Base-by-base conservation (phyloP, 306 rosid genomes). In the Lathyrus oleraceus region DNA sequence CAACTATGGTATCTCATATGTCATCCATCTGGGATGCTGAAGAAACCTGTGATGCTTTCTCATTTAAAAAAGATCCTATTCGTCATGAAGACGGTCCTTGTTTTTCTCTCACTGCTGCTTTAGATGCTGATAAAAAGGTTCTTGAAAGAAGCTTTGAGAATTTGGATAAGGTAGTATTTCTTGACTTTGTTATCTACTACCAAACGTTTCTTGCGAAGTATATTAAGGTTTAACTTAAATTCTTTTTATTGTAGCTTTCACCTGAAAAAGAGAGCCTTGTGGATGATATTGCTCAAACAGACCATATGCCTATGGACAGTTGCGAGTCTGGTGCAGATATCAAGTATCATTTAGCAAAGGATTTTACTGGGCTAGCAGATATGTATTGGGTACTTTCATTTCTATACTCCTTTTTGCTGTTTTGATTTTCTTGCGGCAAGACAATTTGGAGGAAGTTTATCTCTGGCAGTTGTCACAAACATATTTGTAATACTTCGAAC, bases 1-100 rank as follows among this genome's bases (percentile, higher is more conserved):
- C 96, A 36, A 70, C 79, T 67, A 44, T 87, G 80, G 79, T 79
- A 61, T 80, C 89, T 35, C 85, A 88, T 56, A 73, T 73, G 82
- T 85, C 94, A 67, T 94, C 99, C 73, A 94, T 94, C 58, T 94
- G 89, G 95, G 97, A 94, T 82, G 99, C 95, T 57, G 99, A 94
- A 84, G 99, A 84, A 78, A 94, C 99, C 8, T 79, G 96, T 51
- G 97, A 94, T 74, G 99, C 91, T 69, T 94, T 94, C 84, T 85
- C 83, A 17, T 94, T 91, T 76, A 88, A 67, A 54, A 94, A 74
- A 72, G 86, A 80, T 76, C 76, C 42, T 2, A 61, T 82, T 77
- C 71, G 53, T 58, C 45, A 5, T 64, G 76, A 73, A 62, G 84
- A 42, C 53, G 68, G 71, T 67, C 78, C 85, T 40, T 43, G 77